These are phyloP conservation scores for Chlorella sp. DNA, from an alignment of 139 green algal species.

Conservation along the genomic window DNA sequence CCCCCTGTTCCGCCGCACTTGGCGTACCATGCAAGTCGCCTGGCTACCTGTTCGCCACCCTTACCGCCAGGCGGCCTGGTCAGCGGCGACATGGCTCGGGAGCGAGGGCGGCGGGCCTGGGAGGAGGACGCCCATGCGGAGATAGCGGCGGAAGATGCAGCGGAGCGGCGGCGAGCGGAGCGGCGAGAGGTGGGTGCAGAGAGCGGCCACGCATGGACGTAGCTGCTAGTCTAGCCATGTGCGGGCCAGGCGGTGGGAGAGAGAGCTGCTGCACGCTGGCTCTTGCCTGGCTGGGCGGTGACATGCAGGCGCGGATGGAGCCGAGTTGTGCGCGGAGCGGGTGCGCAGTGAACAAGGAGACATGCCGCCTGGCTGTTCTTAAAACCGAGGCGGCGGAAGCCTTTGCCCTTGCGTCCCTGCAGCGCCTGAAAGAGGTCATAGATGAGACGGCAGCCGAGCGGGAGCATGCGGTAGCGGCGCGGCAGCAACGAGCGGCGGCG, in stretches of 20 bases:
- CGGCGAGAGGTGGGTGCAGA: background rate
- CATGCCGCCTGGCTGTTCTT: too few species aligned
- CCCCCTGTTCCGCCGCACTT: background rate
- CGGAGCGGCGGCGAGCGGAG: conserved; percentile 34
- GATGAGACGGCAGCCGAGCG: conserved; percentile 50
- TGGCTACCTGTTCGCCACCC: background rate
- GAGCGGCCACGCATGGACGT: conserved; percentile 34
- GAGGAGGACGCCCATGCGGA: conserved; percentile 51
- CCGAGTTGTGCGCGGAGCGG: too few species aligned
- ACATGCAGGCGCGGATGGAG: too few species aligned
- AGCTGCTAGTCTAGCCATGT: conserved; percentile 6
- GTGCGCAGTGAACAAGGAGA: too few species aligned
- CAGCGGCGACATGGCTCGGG: conserved; percentile 62
- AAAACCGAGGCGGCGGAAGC: background rate
- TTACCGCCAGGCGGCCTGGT: conserved; percentile 52
- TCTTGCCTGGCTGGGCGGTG: too few species aligned
- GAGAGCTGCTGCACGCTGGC: background rate
- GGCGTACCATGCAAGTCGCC: background rate
- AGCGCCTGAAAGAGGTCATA: conserved; percentile 50
- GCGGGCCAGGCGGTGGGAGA: background rate
- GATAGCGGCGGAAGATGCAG: conserved; percentile 19
- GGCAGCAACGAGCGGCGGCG: conserved; percentile 47
- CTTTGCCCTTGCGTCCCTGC: background rate
- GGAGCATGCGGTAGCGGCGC: conserved; percentile 40
- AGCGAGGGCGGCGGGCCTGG: conserved; percentile 59